Evolutionary conservation across 2,329 filamentous ascomycete species (phyloP), one percentile per base, ranked within the genome.

Genomic region (Setomelanomma holmii): DNA sequence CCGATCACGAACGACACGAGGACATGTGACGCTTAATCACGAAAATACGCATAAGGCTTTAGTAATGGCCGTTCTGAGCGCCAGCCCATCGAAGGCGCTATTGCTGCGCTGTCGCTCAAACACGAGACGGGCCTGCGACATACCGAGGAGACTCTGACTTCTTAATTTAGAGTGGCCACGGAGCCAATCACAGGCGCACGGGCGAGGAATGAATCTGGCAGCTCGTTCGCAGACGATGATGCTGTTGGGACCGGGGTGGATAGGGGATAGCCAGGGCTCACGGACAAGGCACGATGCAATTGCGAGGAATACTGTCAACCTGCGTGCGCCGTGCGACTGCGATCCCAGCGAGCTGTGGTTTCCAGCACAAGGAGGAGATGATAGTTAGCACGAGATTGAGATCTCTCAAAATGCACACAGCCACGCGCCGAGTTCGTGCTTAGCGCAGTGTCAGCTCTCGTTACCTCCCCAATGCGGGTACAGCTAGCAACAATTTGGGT

Each of bases 91-190:
- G 39, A 43, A 45, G n/a, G n/a, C 23, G 48, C 45, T 45, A 36
- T 40, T 39, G 47, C 48, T 49, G 51, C 45, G 41, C 39, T 40
- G 19, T 24, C 33, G 22, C 44, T 27, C 47, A 49, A 45, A 40
- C 45, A 46, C 39, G 41, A 50, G 44, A 44, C 36, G 45, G 49
- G 43, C 34, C 40, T 61, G 61, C 52, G 61, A 59, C 51, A 54
- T 58, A 45, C 57, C 57, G 56, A 58, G 49, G 57, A 36, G 16
- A 63, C 54, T 44, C 39, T 56, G 51, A 40, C 53, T 39, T 42
- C 63, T 66, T 59, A 62, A 65, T 67, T 53, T 58, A 65, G 64
- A 62, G 63, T 55, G 57, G 62, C 62, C 46, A 58, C 20, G n/a
- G 16, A 43, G 48, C 55, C 59, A 63, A 67, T 64, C 53, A 57